phyloP scores from a whole-genome alignment of 2,329 filamentous ascomycete genomes.

The Fusarium temperatum region DNA sequence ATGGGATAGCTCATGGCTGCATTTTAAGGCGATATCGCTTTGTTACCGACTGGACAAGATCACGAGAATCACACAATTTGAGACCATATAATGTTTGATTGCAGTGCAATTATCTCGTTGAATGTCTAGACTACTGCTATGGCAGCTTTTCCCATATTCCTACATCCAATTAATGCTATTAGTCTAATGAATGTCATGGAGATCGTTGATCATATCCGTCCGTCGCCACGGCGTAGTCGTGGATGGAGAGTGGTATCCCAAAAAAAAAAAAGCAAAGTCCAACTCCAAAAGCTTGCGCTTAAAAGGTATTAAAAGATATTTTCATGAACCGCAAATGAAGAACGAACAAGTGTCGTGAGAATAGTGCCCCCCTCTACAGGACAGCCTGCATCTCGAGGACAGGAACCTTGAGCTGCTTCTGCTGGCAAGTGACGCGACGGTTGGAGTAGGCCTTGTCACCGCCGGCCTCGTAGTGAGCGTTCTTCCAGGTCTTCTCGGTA shows the following conservation, averaged over 20 bases:
- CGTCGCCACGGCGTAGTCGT: conserved; percentile 38
- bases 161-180: conserved; percentile 14
- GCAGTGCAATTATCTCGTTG: conserved; percentile 10
- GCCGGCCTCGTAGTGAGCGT: conserved; percentile 44
- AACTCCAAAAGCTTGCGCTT: conserved; percentile 34
- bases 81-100: not conserved
- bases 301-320: conserved; percentile 22
- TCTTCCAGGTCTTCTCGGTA: conserved; percentile 42
- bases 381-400: conserved; percentile 44
- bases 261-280: conserved; percentile 3
- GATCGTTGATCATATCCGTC: conserved; percentile 37
- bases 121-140: conserved; percentile 9
- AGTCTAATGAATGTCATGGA: conserved; percentile 38
- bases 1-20: too few relatives aligned
- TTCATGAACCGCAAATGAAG: not conserved
- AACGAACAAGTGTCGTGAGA: not conserved
- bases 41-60: not conserved
- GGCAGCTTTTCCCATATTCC: conserved; percentile 8
- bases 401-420: conserved; percentile 37
- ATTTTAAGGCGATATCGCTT: too few relatives aligned
- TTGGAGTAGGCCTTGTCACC: conserved; percentile 44
- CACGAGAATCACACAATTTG: not conserved
- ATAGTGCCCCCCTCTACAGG: conserved; percentile 22
- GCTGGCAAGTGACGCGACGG: conserved; percentile 41
- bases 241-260: conserved; percentile 23